Percentiles rank a stretch among this genome's conserved stretches.
These are phyloP conservation scores for Arxiozyma slooffiae DNA, from an alignment of 1,139 yeast genomes.

Conservation along the genomic window DNA sequence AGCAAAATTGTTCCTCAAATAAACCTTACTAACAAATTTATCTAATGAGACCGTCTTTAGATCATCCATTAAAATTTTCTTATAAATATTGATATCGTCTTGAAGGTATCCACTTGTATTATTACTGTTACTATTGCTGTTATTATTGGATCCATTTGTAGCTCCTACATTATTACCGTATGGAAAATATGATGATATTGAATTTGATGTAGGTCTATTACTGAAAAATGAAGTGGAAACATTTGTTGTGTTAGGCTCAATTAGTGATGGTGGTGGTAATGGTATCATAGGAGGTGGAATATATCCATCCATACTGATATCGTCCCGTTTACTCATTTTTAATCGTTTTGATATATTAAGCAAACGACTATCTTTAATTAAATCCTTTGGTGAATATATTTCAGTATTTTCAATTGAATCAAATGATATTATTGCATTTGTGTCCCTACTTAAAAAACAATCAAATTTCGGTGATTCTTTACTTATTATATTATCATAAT, in stretches of 20 bases:
- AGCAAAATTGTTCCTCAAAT: not conserved
- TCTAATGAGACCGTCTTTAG: conserved; percentile 10
- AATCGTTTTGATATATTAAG: not conserved
- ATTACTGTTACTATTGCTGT: not conserved
- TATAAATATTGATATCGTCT: conserved; percentile 25
- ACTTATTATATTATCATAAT: conserved; percentile 53
- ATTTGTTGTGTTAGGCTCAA: not conserved
- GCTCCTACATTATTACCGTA: conserved; percentile 4
- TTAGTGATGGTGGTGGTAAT: not conserved
- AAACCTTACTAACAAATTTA: conserved; percentile 10
- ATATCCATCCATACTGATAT: not conserved
- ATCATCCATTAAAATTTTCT: conserved; percentile 20
- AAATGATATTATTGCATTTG: conserved; percentile 1
- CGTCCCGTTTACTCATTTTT: not conserved
- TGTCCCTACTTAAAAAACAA: conserved; percentile 1
- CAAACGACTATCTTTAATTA: conserved; percentile 3
- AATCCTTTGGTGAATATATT: conserved; percentile 10
- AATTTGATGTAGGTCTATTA: conserved; percentile 16
- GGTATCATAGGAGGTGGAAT: not conserved
- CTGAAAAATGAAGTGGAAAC: conserved; percentile 9
- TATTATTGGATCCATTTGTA: not conserved
- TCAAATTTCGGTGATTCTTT: conserved; percentile 39
- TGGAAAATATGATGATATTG: conserved; percentile 22
- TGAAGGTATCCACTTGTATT: conserved; percentile 5
- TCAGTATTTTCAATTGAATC: conserved; percentile 2